phyloP scores from a whole-genome alignment of 1,284 basidiomycete species.

The Pholiota adiposa region DNA sequence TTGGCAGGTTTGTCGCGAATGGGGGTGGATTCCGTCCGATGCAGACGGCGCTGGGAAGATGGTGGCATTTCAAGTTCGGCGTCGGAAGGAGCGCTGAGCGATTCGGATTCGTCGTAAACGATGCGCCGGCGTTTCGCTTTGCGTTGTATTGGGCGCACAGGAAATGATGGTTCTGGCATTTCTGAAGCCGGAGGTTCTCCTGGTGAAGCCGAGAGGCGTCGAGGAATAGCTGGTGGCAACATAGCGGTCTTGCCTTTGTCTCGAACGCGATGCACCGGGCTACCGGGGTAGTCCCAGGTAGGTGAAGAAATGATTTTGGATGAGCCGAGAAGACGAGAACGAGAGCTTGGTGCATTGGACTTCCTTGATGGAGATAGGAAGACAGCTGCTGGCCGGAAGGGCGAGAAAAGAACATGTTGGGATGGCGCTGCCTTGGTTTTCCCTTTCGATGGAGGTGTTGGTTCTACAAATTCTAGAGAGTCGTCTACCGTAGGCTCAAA shows the following conservation, averaged over 20 bases:
- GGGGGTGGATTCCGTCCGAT: conserved; percentile 33
- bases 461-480: conserved; percentile 28
- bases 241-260: conserved; percentile 30
- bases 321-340: neutral
- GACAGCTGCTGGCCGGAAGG: conserved; percentile 6
- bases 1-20: conserved; percentile 31
- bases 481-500: conserved; percentile 18
- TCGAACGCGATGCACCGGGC: conserved; percentile 9
- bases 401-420: conserved; percentile 4
- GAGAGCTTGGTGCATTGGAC: conserved; percentile 5
- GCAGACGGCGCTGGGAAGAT: conserved; percentile 48
- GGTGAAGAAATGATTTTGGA: conserved; percentile 12
- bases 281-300: conserved; percentile 15
- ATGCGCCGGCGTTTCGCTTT: conserved; percentile 39
- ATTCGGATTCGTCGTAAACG: conserved; percentile 37
- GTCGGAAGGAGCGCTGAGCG: conserved; percentile 31
- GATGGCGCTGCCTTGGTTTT: neutral
- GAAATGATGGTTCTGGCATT: conserved; percentile 54
- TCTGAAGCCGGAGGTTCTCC: conserved; percentile 21
- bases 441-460: neutral
- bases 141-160: conserved; percentile 50
- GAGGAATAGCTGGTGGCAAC: conserved; percentile 46
- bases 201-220: conserved; percentile 23
- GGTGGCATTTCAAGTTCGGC: conserved; percentile 32
- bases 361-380: conserved; percentile 14